Conservation (phyloP, 495 filamentous ascomycete species). For the Glarea lozoyensis region DNA sequence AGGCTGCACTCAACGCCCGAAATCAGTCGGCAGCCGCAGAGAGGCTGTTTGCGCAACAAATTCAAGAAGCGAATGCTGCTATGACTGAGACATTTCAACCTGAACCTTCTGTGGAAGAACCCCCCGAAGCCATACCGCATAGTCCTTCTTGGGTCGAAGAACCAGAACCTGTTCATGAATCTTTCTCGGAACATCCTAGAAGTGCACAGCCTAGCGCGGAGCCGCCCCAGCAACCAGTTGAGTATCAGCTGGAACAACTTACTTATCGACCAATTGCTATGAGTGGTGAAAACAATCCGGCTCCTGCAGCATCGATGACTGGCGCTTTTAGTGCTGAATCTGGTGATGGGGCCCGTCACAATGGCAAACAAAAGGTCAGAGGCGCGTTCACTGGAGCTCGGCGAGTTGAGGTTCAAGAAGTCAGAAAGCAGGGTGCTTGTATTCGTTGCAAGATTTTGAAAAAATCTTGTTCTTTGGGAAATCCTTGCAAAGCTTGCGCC, state of each 20-base stretch:
- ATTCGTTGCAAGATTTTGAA: constrained; percentile 80
- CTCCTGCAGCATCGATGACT: constrained; percentile 22
- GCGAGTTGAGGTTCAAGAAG: constrained; percentile 70
- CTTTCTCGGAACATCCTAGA: background rate
- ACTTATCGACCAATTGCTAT: constrained; percentile 33
- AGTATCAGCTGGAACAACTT: background rate
- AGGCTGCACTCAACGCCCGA: background rate
- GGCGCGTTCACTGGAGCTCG: constrained; percentile 59
- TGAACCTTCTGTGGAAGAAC: background rate
- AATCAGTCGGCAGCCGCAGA: constrained; percentile 11
- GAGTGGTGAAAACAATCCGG: constrained; percentile 31
- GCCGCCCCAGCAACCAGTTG: background rate
- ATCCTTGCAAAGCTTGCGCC: constrained; percentile 72
- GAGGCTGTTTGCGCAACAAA: constrained; percentile 1
- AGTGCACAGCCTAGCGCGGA: background rate
- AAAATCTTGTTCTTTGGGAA: constrained; percentile 75
- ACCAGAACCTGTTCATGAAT: too few species aligned
- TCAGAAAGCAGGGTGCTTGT: constrained; percentile 74
- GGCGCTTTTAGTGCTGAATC: constrained; percentile 51
- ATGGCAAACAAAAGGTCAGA: constrained; percentile 48
- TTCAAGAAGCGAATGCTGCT: background rate
- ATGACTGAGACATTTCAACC: background rate
- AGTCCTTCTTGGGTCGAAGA: too few species aligned
- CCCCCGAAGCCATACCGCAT: background rate
- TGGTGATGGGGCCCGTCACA: constrained; percentile 40